Base-by-base conservation (phyloP, 352 stramenopile genomes). In the Thalassiosira allenii region DNA sequence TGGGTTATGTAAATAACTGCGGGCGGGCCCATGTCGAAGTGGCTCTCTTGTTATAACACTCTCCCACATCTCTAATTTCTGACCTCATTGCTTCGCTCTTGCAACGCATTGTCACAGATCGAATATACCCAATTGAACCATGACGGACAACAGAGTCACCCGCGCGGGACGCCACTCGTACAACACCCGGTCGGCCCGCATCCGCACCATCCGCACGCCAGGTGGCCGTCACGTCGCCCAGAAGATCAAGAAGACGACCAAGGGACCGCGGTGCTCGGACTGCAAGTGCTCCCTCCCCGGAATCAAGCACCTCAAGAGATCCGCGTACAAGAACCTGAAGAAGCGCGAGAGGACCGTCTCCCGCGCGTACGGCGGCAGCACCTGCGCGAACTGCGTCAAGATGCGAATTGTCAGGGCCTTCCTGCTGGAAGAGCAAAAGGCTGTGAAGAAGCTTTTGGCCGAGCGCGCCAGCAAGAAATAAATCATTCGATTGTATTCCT, bases 351-450 rank as follows among this genome's bases (percentile, higher is more conserved):
- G 96, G 76, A 99, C 97, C 27, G 97, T 99, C 4, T 94, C 94
- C 20, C 96, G 97, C 83, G 96, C 96, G 33, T 99, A 99, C 90
- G 97, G 97, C 70, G 97, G 97, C 81, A 97, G 93, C 47, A 90
- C 89, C 75, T 99, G 96, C 91, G 96, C 93, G 65, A 75, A 65
- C 51, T 99, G 97, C 91, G 96, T 99, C 65, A 96, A 95, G 75
- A 83, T 98, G 83, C 92, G 96, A 71, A 98, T 99, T 86, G 93
- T 99, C 41, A 94, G 97, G 87, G 97, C 97, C 41, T 99, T 99
- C 91, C 90, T 99, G 62, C 97, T 99, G 90, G 97, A 99, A 91
- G 97, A 99, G 92, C 97, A 99, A 89, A 99, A 99, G 96, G 98
- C 98, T 82, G 97, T 99, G 51, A 99, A 99, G 97, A 98, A 98